phyloP scores from a whole-genome alignment of 2,329 filamentous ascomycete species.

The Apiospora hydei region DNA sequence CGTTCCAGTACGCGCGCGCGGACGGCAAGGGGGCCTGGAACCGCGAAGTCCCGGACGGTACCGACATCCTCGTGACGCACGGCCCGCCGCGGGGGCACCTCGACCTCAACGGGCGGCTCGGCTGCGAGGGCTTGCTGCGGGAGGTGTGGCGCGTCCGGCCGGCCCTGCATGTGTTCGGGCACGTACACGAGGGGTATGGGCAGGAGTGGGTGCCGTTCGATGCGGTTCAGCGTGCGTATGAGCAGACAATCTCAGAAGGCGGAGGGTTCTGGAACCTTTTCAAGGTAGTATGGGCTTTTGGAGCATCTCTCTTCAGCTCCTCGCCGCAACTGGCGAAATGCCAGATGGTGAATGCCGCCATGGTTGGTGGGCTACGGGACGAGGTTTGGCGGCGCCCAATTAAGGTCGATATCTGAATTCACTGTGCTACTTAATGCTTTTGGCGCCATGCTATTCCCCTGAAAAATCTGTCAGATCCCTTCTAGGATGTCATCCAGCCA shows the following conservation, averaged over 20 bases:
- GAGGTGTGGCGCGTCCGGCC: conserved; percentile 68
- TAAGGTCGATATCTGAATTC: neutral
- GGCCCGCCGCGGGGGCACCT: conserved; percentile 68
- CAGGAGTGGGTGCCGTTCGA: conserved; percentile 70
- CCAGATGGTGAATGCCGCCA: neutral
- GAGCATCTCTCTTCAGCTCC: neutral
- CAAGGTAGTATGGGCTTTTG: neutral
- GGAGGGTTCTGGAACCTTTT: neutral
- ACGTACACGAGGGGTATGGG: conserved; percentile 78
- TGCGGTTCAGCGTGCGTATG: conserved; percentile 40
- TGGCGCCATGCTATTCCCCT: too few relatives aligned
- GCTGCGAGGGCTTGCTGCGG: conserved; percentile 66
- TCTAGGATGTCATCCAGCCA: too few relatives aligned
- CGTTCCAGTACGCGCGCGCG: conserved; percentile 65
- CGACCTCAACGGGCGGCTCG: conserved; percentile 57
- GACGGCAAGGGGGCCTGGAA: conserved; percentile 50
- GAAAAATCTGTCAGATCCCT: too few relatives aligned
- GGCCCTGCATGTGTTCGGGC: conserved; percentile 66
- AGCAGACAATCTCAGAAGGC: neutral
- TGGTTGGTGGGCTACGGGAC: neutral
- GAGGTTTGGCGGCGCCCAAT: neutral
- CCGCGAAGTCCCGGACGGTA: conserved; percentile 52
- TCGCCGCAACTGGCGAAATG: neutral
- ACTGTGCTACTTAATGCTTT: too few relatives aligned
- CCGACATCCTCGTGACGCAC: conserved; percentile 75